These are phyloP conservation scores for Amauroascus niger DNA, from an alignment of 2,329 filamentous ascomycete genomes.

Conservation along the genomic window DNA sequence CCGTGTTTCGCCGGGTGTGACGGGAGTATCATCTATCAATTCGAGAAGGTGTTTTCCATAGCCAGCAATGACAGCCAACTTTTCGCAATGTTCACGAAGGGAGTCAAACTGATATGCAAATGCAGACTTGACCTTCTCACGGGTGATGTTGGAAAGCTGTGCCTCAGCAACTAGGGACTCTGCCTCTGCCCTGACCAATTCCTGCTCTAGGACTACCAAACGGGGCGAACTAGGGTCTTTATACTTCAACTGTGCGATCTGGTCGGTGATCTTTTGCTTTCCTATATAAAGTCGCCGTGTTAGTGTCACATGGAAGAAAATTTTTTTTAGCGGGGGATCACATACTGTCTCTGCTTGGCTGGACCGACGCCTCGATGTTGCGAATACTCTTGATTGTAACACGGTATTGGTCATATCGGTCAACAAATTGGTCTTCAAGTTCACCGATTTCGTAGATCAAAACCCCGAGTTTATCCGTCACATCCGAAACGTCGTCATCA, in stretches of 20 bases:
- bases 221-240: constrained; percentile 98
- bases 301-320: background rate
- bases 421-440: constrained; percentile 95
- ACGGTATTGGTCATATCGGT: constrained; percentile 98
- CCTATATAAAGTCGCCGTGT: constrained; percentile 41
- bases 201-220: constrained; percentile 95
- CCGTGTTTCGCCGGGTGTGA: constrained; percentile 93
- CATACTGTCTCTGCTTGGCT: constrained; percentile 92
- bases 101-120: constrained; percentile 98
- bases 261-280: constrained; percentile 98
- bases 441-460: constrained; percentile 97
- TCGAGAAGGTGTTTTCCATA: constrained; percentile 98
- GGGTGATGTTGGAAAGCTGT: constrained; percentile 97
- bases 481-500: constrained; percentile 96
- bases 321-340: no score
- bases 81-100: constrained; percentile 93
- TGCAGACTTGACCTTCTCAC: constrained; percentile 97
- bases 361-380: constrained; percentile 97
- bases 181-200: constrained; percentile 94
- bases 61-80: constrained; percentile 93
- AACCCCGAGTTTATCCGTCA: constrained; percentile 97
- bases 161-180: constrained; percentile 98
- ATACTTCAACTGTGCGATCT: constrained; percentile 98
- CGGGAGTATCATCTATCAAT: constrained; percentile 89
- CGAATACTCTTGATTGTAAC: constrained; percentile 99